Conservation (phyloP, 805 yeast species). For the Saccharomycopsis capsularis region DNA sequence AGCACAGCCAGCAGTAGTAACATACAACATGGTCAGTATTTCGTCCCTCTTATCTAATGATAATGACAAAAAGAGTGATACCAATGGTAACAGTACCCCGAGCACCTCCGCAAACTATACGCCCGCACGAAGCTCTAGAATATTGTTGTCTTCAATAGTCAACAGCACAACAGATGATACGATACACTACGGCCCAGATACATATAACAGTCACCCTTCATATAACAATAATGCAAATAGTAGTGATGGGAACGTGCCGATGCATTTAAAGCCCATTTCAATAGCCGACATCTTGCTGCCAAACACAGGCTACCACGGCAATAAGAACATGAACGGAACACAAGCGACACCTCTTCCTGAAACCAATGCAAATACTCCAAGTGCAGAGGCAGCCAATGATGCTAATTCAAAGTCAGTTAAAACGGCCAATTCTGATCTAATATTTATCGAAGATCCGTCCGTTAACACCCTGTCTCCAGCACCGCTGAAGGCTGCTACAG, state of each 20-base stretch:
- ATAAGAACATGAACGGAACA: background rate
- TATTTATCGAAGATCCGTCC: background rate
- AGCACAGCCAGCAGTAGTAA: no score
- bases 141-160: background rate
- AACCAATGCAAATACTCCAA: background rate
- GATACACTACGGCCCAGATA: no score
- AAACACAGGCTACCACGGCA: background rate
- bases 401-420: background rate
- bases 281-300: constrained; percentile 11
- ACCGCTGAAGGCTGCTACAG: background rate
- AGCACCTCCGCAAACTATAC: background rate
- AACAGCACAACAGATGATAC: background rate
- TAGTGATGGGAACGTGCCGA: background rate
- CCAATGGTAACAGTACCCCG: background rate
- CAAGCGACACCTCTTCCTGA: background rate
- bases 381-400: background rate
- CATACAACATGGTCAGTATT: constrained; percentile 20
- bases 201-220: no score
- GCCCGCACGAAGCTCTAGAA: background rate
- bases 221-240: no score
- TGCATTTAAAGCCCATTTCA: constrained; percentile 12
- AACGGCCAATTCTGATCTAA: background rate
- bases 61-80: background rate
- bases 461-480: background rate
- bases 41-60: constrained; percentile 15